phyloP scores from a whole-genome alignment of 495 filamentous ascomycete genomes.

The Xeromyces bisporus region DNA sequence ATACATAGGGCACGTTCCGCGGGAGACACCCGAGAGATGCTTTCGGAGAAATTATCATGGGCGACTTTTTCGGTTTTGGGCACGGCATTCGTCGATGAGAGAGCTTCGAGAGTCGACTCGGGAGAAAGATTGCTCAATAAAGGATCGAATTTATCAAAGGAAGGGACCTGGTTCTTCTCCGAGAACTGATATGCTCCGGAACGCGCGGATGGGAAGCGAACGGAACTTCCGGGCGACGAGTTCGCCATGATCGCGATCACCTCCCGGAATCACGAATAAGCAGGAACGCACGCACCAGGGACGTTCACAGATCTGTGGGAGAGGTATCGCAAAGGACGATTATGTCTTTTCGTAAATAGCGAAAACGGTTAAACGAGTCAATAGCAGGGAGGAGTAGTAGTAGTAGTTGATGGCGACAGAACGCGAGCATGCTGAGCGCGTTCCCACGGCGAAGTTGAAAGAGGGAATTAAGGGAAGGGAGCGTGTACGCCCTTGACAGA shows the following conservation, averaged over 20 bases:
- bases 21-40: conserved; percentile 48
- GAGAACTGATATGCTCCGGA: conserved; percentile 4
- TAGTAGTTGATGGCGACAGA: conserved; percentile 7
- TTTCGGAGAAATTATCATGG: conserved; percentile 40
- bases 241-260: conserved; percentile 20
- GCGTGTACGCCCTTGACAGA: too few relatives aligned
- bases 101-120: conserved; percentile 36
- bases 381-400: conserved; percentile 5
- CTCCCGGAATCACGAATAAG: too few relatives aligned
- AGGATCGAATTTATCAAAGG: conserved; percentile 21
- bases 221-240: conserved; percentile 13
- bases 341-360: conserved; percentile 34
- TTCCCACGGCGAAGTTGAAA: conserved; percentile 4
- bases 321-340: conserved; percentile 38
- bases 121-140: conserved; percentile 38
- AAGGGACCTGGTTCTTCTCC: conserved; percentile 4
- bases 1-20: conserved; percentile 56
- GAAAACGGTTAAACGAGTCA: conserved; percentile 28
- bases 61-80: conserved; percentile 29
- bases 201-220: conserved; percentile 14
- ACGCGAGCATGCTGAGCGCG: conserved; percentile 16
- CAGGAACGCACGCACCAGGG: too few relatives aligned
- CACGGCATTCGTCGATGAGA: conserved; percentile 35
- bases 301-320: conserved; percentile 44
- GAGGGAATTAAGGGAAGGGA: too few relatives aligned